Percentiles rank a stretch among this genome's conserved stretches.
Conservation (phyloP, 1,284 basidiomycete species). For the Tylopilus sp. region DNA sequence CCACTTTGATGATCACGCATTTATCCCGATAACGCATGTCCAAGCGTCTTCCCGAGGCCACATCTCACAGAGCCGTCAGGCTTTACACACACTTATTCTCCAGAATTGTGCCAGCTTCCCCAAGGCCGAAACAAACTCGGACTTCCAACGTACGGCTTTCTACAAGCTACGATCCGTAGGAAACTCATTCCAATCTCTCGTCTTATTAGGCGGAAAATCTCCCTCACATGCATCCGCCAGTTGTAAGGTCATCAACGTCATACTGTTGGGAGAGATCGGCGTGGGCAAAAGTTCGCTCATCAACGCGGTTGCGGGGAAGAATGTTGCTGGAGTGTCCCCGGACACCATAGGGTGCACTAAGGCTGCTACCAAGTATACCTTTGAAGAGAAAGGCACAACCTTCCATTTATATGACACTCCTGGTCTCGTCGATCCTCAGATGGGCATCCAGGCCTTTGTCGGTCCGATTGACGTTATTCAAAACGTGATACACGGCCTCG, state of each 20-base stretch:
- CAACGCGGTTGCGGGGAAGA: conserved; percentile 29
- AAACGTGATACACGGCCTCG: conserved; percentile 42
- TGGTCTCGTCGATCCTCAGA: conserved; percentile 51
- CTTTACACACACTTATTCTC: conserved; percentile 27
- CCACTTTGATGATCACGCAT: conserved; percentile 30
- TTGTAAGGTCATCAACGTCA: conserved; percentile 22
- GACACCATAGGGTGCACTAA: conserved; percentile 36
- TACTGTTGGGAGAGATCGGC: conserved; percentile 38
- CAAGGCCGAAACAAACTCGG: conserved; percentile 13
- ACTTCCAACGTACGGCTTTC: conserved; percentile 8
- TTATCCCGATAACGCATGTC: conserved; percentile 19
- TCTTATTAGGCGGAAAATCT: conserved; percentile 15
- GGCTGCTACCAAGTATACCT: conserved; percentile 17
- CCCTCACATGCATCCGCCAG: conserved; percentile 2
- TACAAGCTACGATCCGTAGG: conserved; percentile 20
- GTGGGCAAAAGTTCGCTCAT: conserved; percentile 45
- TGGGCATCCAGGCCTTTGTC: conserved; percentile 37
- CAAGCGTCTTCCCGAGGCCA: conserved; percentile 12
- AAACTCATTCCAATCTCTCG: conserved; percentile 27
- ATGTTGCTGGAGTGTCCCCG: conserved; percentile 33
- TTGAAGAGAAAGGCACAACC: conserved; percentile 24
- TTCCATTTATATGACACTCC: conserved; percentile 51
- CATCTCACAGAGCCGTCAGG: conserved; percentile 18
- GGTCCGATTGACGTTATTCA: conserved; percentile 45
- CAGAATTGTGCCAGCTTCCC: conserved; percentile 8